phyloP scores from a whole-genome alignment of 495 filamentous ascomycete genomes.

The Filosporella fistucella region DNA sequence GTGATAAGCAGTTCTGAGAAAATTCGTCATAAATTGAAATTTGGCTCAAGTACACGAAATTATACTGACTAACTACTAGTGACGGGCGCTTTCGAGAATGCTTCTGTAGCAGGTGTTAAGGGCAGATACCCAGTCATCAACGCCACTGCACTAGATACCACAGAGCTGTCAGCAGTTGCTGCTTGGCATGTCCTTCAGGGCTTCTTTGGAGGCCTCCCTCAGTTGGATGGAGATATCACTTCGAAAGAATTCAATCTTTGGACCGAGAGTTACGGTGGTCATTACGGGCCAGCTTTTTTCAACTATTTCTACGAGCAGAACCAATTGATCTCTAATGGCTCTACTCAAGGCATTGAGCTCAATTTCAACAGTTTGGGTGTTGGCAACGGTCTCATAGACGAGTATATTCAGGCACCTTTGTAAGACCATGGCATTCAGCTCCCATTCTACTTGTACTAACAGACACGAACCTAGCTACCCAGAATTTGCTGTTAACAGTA shows the following conservation, averaged over 20 bases:
- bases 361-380: constrained; percentile 35
- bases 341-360: constrained; percentile 32
- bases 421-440: too few relatives aligned
- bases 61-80: neutral
- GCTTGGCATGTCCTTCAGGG: constrained; percentile 38
- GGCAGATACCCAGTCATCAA: constrained; percentile 16
- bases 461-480: too few relatives aligned
- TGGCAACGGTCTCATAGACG: constrained; percentile 52
- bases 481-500: too few relatives aligned
- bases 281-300: constrained; percentile 33
- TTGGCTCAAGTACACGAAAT: neutral
- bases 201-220: constrained; percentile 26
- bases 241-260: constrained; percentile 40
- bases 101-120: constrained; percentile 1
- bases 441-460: too few relatives aligned
- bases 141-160: constrained; percentile 33
- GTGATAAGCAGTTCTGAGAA: neutral
- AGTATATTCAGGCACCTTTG: constrained; percentile 44
- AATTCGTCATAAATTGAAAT: neutral
- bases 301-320: constrained; percentile 43
- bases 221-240: constrained; percentile 25
- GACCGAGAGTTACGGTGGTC: constrained; percentile 38
- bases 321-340: constrained; percentile 32
- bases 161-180: constrained; percentile 39
- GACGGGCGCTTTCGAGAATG: constrained; percentile 5